Evolutionary conservation across 352 stramenopile species (phyloP), one percentile per base, ranked within the genome.

Genomic region (Globisporangium mamillatum): DNA sequence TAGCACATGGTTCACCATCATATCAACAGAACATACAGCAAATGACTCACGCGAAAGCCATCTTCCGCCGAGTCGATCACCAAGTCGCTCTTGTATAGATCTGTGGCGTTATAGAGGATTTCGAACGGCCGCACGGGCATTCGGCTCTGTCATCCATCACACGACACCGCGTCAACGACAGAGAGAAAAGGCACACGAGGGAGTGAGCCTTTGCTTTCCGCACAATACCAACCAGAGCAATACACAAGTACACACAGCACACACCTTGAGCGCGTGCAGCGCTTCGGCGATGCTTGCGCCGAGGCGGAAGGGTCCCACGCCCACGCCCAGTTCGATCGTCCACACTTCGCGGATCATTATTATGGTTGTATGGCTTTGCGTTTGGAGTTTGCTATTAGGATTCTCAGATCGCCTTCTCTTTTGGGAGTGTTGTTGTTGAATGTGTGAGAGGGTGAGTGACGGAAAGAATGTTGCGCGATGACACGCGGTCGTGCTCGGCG

Each of bases 271-370:
- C 32, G 82, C 84, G 65, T 92, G 76, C 6, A 95, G 76, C 62
- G 81, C 85, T 44, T 94, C 86, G 4, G 82, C 83, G 54, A 95
- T 73, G 55, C 69, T 94, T 24, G 86, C 82, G 5, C 88, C 88
- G 1, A 95, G 79, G 5, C 77, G 83, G 71, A 95, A 93, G 22
- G 88, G 88, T 0, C 88, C 88, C 10, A 95, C 81, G 50, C 75
- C 80, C n/a, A 72, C 80, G 77, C 88, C 88, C 56, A 92, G 75
- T 60, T 92, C 86, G 66, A 95, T 92, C 73, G 84, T 81, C 88
- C 88, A 95, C 56, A 95, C 82, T 70, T 94, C 81, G 41, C 83
- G 79, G 68, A 84, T 91, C 86, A 91, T 89, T 16, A 25, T 54
- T 69, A 12, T 61, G 56, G 38, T 59, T 34, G 6, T 58, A 62